A percentile compares a stretch with the other conserved stretches of the same genome.
These are phyloP conservation scores for Jamesozyma spencerorum DNA, from an alignment of 805 yeast genomes.

Conservation along the genomic window DNA sequence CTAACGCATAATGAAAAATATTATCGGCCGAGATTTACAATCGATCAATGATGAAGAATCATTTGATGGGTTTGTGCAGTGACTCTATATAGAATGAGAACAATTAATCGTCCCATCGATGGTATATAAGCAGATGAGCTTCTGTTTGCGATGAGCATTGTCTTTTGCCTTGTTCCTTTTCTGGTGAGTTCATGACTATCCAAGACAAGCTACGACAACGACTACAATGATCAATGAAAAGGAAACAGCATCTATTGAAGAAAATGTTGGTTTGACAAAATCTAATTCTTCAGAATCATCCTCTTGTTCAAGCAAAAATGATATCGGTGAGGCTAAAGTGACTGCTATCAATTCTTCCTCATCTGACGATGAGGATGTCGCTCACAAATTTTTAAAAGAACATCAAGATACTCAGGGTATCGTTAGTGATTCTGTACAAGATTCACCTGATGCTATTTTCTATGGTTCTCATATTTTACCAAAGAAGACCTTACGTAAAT, in stretches of 20 bases:
- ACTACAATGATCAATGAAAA: no score
- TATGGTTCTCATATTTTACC: slow-evolving; percentile 21
- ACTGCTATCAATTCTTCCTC: neutral
- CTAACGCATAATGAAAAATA: no score
- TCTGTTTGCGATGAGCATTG: no score
- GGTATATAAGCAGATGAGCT: no score
- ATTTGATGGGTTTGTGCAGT: no score
- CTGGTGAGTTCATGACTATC: no score
- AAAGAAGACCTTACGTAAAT: slow-evolving; percentile 25
- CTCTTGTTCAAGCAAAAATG: neutral
- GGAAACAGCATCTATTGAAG: neutral
- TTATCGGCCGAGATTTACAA: no score
- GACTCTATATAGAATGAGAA: no score
- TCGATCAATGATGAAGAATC: no score
- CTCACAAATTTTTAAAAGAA: slow-evolving; percentile 16
- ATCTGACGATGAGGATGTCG: slow-evolving; percentile 16
- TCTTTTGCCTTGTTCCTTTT: no score
- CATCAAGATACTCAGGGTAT: slow-evolving; percentile 1
- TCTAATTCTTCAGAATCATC: neutral
- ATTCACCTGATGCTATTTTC: slow-evolving; percentile 9
- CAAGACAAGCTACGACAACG: no score
- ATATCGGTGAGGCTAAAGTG: neutral
- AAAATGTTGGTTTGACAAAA: neutral
- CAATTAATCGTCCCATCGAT: no score
- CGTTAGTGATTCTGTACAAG: neutral